These are phyloP conservation scores for Trichoderma asperellum DNA, from an alignment of 2,329 filamentous ascomycete genomes.

Conservation along the genomic window DNA sequence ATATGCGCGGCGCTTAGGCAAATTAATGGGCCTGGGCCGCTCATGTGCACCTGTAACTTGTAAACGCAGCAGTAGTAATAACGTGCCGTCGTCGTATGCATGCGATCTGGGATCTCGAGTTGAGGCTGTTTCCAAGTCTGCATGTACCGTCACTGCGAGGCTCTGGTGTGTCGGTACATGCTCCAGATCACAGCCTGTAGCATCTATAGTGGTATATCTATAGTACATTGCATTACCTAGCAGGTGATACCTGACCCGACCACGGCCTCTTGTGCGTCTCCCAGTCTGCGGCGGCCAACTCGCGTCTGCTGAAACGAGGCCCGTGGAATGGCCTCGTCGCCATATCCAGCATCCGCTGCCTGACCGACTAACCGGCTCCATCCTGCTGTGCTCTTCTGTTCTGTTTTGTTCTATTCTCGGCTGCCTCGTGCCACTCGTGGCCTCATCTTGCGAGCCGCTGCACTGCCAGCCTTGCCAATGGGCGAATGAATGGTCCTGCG, in stretches of 20 bases:
- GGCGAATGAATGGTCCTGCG: conserved; percentile 6
- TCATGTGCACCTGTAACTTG: too few species aligned
- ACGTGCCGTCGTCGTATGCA: background rate
- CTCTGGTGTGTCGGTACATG: background rate
- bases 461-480: background rate
- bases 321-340: background rate
- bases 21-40: background rate
- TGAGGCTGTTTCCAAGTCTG: background rate
- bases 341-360: background rate
- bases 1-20: conserved; percentile 24
- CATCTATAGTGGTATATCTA: too few species aligned
- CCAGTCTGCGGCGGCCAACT: conserved; percentile 12
- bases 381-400: background rate
- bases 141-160: background rate
- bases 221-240: too few species aligned
- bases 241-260: background rate
- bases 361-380: background rate
- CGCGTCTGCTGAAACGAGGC: conserved; percentile 20
- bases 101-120: background rate
- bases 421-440: conserved; percentile 1
- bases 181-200: background rate
- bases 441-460: conserved; percentile 16
- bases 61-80: background rate
- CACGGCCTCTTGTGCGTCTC: background rate
- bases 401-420: background rate